Evolutionary conservation across 805 yeast genomes (phyloP).

Genomic region (Myxozyma geophila): DNA sequence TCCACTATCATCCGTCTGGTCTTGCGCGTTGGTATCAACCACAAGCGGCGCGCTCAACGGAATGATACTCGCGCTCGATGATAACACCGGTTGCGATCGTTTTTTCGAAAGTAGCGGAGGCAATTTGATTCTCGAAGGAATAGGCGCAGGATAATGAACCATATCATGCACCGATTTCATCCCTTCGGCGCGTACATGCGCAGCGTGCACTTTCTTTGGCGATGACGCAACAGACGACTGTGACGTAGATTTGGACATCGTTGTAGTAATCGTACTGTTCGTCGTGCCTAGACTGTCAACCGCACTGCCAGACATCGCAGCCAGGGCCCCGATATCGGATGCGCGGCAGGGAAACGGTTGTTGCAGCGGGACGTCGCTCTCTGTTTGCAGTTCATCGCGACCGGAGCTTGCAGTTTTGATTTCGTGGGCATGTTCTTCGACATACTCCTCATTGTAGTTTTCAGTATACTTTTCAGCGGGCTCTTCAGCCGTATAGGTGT

Average conservation of each 20-base stretch:
- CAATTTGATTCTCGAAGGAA: constrained; percentile 24
- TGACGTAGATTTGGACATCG: not conserved
- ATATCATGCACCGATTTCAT: not conserved
- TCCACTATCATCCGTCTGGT: not conserved
- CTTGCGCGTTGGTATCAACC: not conserved
- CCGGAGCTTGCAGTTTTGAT: not conserved
- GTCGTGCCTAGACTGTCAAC: not conserved
- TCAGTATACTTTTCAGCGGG: too few relatives aligned
- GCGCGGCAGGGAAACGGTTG: constrained; percentile 9
- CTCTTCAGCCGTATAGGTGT: too few relatives aligned
- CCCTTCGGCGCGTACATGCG: not conserved
- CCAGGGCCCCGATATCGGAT: constrained; percentile 2
- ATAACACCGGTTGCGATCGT: not conserved
- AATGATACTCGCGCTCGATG: not conserved
- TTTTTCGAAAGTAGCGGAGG: constrained; percentile 26
- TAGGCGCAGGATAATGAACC: constrained; percentile 32
- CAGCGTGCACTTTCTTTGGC: not conserved
- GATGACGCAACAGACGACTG: not conserved
- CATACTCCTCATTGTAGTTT: not conserved
- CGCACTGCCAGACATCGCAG: constrained; percentile 9
- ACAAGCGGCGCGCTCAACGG: constrained; percentile 11
- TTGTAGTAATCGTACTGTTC: not conserved
- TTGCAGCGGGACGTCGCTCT: not conserved
- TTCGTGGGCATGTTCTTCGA: not conserved
- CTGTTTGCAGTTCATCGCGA: not conserved